Conservation (phyloP, 176 grass and related monocot species). For the Triticum aestivum region IWGSC_CS_RefSeq_v2.1 NC_057800.1:20870353-20870852, state of each 20-base stretch:
- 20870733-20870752: conserved; percentile 91
- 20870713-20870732: conserved; percentile 80
- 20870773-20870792: conserved; percentile 82
- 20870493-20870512: conserved; percentile 89
- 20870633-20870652: neutral
- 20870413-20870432: conserved; percentile 98
- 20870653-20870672: conserved; percentile 10
- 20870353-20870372: conserved; percentile 2
- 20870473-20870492: conserved; percentile 90
- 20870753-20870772: conserved; percentile 93
- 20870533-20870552: conserved; percentile 90
- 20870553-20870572: conserved; percentile 84
- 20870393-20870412: conserved; percentile 91
- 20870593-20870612: conserved; percentile 89
- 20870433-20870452: conserved; percentile 85
- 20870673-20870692: conserved; percentile 58
- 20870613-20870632: conserved; percentile 56
- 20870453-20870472: conserved; percentile 99
- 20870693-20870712: conserved; percentile 96
- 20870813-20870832: conserved; percentile 5
- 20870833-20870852: neutral
- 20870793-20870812: conserved; percentile 49
- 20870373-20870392: conserved; percentile 54
- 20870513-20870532: conserved; percentile 99
- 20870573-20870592: conserved; percentile 74